A percentile compares a stretch with the other conserved stretches of the same genome.
Conservation (phyloP, 805 yeast species). For the Yarrowia yakushimensis region DNA sequence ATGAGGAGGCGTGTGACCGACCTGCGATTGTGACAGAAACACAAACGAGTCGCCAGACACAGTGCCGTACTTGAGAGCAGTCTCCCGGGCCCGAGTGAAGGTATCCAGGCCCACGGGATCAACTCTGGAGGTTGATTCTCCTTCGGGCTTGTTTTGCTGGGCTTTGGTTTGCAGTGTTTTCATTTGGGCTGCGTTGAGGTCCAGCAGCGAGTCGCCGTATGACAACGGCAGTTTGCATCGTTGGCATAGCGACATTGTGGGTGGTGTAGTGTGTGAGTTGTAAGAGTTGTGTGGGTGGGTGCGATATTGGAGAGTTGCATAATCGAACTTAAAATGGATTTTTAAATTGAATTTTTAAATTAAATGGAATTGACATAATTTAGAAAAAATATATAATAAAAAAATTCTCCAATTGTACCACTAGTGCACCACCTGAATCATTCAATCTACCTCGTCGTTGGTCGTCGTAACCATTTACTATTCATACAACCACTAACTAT, state of each 20-base stretch:
- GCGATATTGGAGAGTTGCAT: conserved; percentile 2
- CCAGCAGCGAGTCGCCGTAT: conserved; percentile 20
- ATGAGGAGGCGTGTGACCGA: not conserved
- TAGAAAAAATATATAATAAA: not conserved
- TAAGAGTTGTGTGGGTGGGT: not conserved
- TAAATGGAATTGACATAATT: too few species aligned
- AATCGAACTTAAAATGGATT: conserved; percentile 11
- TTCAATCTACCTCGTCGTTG: too few species aligned
- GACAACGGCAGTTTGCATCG: conserved; percentile 22
- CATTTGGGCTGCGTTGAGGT: conserved; percentile 5
- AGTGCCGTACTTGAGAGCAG: not conserved
- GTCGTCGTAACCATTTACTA: too few species aligned
- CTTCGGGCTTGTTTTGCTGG: conserved; percentile 5
- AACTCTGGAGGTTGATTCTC: not conserved
- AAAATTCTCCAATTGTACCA: too few species aligned
- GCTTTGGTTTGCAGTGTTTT: conserved; percentile 13
- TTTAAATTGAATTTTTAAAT: too few species aligned
- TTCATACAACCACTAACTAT: too few species aligned
- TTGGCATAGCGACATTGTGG: conserved; percentile 10
- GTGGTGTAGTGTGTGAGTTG: too few species aligned
- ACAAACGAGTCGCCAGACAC: conserved; percentile 17
- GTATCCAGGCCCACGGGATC: not conserved
- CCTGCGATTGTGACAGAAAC: conserved; percentile 3
- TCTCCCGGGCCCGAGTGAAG: not conserved
- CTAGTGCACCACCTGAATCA: too few species aligned